Evolutionary conservation across 2,329 filamentous ascomycete genomes (phyloP).

Genomic region (Neonectria sp.): DNA sequence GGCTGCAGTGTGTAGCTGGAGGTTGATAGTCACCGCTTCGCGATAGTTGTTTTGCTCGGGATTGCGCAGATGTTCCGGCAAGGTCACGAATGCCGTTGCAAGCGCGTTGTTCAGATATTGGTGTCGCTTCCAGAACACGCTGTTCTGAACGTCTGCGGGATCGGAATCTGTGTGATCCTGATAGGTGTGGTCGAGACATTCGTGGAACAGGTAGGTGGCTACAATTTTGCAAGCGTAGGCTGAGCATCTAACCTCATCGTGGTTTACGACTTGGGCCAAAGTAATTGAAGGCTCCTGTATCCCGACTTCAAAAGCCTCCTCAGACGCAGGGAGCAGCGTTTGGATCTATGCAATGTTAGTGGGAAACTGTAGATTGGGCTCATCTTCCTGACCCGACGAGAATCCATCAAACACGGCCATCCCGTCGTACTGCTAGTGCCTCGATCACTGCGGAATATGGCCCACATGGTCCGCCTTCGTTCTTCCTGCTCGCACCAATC

Average conservation of each 20-base stretch:
- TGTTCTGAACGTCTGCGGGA: slow-evolving; percentile 57
- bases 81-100: slow-evolving; percentile 79
- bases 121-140: slow-evolving; percentile 85
- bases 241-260: slow-evolving; percentile 67
- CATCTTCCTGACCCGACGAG: slow-evolving; percentile 66
- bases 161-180: slow-evolving; percentile 72
- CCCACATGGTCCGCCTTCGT: slow-evolving; percentile 86
- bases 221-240: slow-evolving; percentile 79
- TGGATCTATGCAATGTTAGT: slow-evolving; percentile 65
- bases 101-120: slow-evolving; percentile 83
- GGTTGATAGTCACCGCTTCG: slow-evolving; percentile 83
- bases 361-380: accelerated
- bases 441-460: slow-evolving; percentile 82
- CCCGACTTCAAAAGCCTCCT: slow-evolving; percentile 79
- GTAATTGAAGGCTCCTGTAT: slow-evolving; percentile 72
- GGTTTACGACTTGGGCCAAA: slow-evolving; percentile 73
- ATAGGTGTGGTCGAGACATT: slow-evolving; percentile 81
- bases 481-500: slow-evolving; percentile 85
- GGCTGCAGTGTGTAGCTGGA: slow-evolving; percentile 86
- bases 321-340: slow-evolving; percentile 81
- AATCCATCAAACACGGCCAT: slow-evolving; percentile 86
- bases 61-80: slow-evolving; percentile 80
- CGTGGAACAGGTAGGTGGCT: slow-evolving; percentile 82
- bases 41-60: slow-evolving; percentile 76
- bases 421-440: slow-evolving; percentile 89